Base-by-base conservation (phyloP, 2,329 filamentous ascomycete species). In the Cladosporium sphaerospermum region DNA sequence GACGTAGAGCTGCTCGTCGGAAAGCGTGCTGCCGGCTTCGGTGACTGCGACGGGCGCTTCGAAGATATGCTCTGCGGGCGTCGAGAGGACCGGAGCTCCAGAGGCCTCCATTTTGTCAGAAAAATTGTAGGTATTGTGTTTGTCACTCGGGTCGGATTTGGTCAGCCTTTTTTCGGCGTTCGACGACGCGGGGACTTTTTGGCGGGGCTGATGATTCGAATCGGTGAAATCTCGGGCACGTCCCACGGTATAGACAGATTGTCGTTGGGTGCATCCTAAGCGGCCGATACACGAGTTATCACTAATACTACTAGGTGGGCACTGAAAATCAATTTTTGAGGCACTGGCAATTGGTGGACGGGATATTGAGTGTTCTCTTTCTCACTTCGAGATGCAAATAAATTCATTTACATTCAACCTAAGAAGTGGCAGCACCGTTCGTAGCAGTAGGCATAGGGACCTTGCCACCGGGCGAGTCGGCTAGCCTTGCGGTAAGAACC, bases 401-500 rank as follows among this genome's bases (percentile, higher is more conserved):
- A 32, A 31, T 51, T 36, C 31, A 43, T 39, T 31, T 49, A 49
- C 36, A 49, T 10, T 10, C 3, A 23, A n/a, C 23, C 41, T 18
- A 49, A 14, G 13, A 16, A 41, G 48, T 44, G 18, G 48, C 40
- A 6, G 33, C 42, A 28, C 50, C 50, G 9, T 46, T 53, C 6
- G 50, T 53, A 19, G 50, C 42, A 18, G 19, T 36, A 14, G 52
- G 52, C 52, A 54, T 54, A 14, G 40, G 41, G 6, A 54, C 52
- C 52, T 54, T 54, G 1, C 88, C 88, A 56, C 88, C 88, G 1
- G 88, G 88, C n/a, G 87, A 91, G 65, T 86, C 78, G 36, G 79
- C 73, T 34, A 80, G 72, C 59, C 86, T 79, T 34, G 87, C 88
- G 1, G 88, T 92, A 59, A 92, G 70, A 45, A 92, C 76, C 69